Conservation (phyloP, 1,284 basidiomycete genomes). For the Golubevia pallescens region DNA sequence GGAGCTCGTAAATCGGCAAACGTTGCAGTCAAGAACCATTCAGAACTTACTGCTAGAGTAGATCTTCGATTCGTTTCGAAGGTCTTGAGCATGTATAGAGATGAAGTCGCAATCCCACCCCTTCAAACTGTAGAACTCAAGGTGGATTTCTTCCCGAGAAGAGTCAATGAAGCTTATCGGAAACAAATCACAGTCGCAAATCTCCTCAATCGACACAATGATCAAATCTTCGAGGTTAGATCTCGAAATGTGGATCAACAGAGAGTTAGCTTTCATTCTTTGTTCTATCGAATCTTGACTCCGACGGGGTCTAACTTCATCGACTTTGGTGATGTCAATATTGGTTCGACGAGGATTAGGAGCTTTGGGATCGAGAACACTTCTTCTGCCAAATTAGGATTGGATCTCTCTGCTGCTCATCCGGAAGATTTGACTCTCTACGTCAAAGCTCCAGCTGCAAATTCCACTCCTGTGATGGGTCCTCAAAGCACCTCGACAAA, state of each 20-base stretch:
- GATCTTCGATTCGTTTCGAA: conserved; percentile 68
- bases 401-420: conserved; percentile 67
- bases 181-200: conserved; percentile 66
- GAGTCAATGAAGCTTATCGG: conserved; percentile 68
- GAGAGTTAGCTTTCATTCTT: conserved; percentile 68
- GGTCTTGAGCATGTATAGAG: conserved; percentile 67
- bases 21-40: conserved; percentile 66
- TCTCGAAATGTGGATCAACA: conserved; percentile 68
- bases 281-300: conserved; percentile 68
- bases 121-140: conserved; percentile 67
- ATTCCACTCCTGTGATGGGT: too few relatives aligned
- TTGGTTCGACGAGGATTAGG: conserved; percentile 67
- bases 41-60: conserved; percentile 66
- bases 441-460: conserved; percentile 47
- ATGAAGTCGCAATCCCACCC: conserved; percentile 67
- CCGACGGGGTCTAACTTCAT: conserved; percentile 68
- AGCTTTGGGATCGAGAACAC: conserved; percentile 67
- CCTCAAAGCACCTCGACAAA: conserved; percentile 8
- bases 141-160: conserved; percentile 68
- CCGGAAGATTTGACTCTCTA: conserved; percentile 68
- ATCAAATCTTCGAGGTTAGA: conserved; percentile 67
- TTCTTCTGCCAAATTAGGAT: conserved; percentile 60
- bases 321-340: conserved; percentile 68
- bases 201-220: conserved; percentile 60
- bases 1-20: conserved; percentile 66